Base-by-base conservation (phyloP, 2,329 filamentous ascomycete genomes). In the Cladosporium austrohemisphaericum region DNA sequence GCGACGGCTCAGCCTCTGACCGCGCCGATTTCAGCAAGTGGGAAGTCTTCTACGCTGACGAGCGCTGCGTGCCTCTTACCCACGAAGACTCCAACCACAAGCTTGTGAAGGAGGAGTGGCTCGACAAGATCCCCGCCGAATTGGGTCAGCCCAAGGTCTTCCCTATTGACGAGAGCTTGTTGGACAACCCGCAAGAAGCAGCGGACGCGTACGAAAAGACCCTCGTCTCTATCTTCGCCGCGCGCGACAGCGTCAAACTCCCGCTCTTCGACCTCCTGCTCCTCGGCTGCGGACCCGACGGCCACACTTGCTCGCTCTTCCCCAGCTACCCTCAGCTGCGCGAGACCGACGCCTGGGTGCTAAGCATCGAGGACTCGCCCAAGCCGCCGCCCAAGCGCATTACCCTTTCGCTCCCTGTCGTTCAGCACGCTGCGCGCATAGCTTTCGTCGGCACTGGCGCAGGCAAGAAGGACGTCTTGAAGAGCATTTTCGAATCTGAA, bases 11-110 rank as follows among this genome's bases (percentile, higher is more conserved):
- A 52, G 69, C 66, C 29, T 72, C 84, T 50, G 87, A 90, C 65
- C 77, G 74, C 3, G 71, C 91, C 58, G 76, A 86, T 61, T 95
- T 94, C 71, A 76, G 78, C 66, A 89, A 88, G 69, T 98, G 93
- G 93, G 88, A 97, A 64, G 88, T 98, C 65, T 98, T 97, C 78
- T 97, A 96, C 71, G 92, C 92, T 65, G 93, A 98, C 68, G 93
- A 98, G 77, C 88, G 93, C 64, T 88, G 88, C 60, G 93, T 97
- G 46, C 87, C 93, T 18, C 84, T 96, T 59, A 84, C 93, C 69
- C 86, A 97, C 72, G 79, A 82, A 57, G 92, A 98, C 74, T 95
- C 90, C 75, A 98, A 97, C 75, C 95, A 96, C 73, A 82, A 76
- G 53, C 81, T 96, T 36, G 74, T 97, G 59, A 93, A 95, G 75